A percentile compares a stretch with the other conserved stretches of the same genome.
Evolutionary conservation across 2,329 filamentous ascomycete genomes (phyloP).

Genomic region (Stemphylium vesicarium): DNA sequence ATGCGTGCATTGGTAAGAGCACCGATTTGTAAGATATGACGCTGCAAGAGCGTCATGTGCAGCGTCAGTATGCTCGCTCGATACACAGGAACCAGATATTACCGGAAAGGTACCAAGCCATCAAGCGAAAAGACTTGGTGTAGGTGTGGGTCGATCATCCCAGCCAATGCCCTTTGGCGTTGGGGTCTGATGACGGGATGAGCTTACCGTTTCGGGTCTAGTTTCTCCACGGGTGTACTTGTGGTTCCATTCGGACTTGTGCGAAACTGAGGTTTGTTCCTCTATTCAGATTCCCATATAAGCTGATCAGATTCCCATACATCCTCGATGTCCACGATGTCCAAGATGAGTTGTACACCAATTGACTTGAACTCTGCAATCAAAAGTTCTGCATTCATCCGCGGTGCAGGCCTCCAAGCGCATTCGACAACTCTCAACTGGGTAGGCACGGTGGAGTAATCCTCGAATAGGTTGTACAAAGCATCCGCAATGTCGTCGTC

Average conservation of each 20-base stretch:
- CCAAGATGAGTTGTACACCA: neutral
- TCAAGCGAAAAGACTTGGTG: too few relatives aligned
- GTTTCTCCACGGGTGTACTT: too few relatives aligned
- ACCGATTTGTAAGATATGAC: neutral
- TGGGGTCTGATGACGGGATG: too few relatives aligned
- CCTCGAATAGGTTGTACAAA: neutral
- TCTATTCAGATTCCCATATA: too few relatives aligned
- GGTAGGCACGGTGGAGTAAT: neutral
- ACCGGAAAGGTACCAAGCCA: too few relatives aligned
- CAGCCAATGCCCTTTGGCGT: too few relatives aligned
- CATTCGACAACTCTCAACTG: neutral
- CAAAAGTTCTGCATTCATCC: neutral
- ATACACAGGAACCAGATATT: neutral
- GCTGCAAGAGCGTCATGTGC: conserved; percentile 1
- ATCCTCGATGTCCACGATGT: neutral
- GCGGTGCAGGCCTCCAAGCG: neutral
- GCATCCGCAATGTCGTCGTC: neutral
- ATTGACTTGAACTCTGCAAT: neutral
- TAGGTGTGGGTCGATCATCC: too few relatives aligned
- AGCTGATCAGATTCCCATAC: neutral
- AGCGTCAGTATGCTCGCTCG: neutral
- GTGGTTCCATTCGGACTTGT: too few relatives aligned
- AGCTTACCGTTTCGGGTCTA: too few relatives aligned
- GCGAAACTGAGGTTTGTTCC: too few relatives aligned
- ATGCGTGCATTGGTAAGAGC: neutral